A percentile compares a stretch with the other conserved stretches of the same genome.
Evolutionary conservation across 495 filamentous ascomycete genomes (phyloP).

Genomic region (Hypoxylon trugodes): DNA sequence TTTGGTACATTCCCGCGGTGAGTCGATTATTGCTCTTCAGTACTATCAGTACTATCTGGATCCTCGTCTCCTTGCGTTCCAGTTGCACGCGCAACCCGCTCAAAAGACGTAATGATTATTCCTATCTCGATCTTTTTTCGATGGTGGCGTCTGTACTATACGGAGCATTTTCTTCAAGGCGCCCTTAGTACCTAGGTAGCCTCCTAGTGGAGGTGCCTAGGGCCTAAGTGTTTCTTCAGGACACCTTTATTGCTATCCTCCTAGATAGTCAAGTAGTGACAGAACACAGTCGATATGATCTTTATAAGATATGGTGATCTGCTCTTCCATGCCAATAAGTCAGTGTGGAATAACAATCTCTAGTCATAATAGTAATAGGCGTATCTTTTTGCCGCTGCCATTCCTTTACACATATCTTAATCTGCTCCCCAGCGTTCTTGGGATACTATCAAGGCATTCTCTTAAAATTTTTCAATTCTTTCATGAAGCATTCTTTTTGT

Average conservation of each 20-base stretch:
- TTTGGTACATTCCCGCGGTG: constrained; percentile 44
- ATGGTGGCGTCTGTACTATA: constrained; percentile 39
- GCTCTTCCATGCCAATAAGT: constrained; percentile 44
- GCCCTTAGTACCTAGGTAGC: constrained; percentile 44
- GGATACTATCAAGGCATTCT: constrained; percentile 40
- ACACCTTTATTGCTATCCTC: constrained; percentile 27
- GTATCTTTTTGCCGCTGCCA: constrained; percentile 46
- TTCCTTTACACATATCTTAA: constrained; percentile 49
- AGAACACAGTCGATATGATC: constrained; percentile 18
- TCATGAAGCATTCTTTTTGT: constrained; percentile 46
- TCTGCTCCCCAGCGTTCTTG: constrained; percentile 48
- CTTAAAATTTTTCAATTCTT: constrained; percentile 43
- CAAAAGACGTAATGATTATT: constrained; percentile 20
- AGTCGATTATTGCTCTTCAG: constrained; percentile 32
- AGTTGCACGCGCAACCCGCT: constrained; percentile 32
- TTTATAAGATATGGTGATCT: constrained; percentile 47
- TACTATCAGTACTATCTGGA: constrained; percentile 33
- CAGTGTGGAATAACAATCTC: constrained; percentile 29
- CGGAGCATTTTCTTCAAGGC: constrained; percentile 36
- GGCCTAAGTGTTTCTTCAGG: constrained; percentile 24
- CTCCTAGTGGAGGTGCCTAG: constrained; percentile 34
- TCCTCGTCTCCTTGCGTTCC: constrained; percentile 55
- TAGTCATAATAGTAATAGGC: constrained; percentile 41
- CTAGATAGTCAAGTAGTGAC: constrained; percentile 24
- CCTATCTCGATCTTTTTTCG: constrained; percentile 23